Evolutionary conservation across 2,329 filamentous ascomycete species (phyloP).

Genomic region (Arthrobotrys sinensis): DNA sequence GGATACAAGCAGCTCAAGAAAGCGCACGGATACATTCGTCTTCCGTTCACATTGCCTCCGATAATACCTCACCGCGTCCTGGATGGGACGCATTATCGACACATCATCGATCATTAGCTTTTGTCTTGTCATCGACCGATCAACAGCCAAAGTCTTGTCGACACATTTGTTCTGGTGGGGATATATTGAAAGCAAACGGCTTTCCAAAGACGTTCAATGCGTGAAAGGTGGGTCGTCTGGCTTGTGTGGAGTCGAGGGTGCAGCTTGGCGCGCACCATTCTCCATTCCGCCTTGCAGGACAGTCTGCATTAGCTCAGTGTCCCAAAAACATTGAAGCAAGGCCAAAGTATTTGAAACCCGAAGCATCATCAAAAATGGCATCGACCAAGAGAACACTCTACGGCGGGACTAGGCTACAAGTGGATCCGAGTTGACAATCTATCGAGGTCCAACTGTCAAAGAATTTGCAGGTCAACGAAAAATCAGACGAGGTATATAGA

Average conservation of each 20-base stretch:
- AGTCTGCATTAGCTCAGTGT: not conserved
- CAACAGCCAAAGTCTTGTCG: not conserved
- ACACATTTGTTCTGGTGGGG: not conserved
- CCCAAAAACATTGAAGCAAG: constrained; percentile 16
- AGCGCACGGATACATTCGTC: too few relatives aligned
- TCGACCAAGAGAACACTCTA: constrained; percentile 4
- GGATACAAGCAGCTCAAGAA: too few relatives aligned
- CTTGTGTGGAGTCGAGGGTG: constrained; percentile 3
- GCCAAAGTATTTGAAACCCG: not conserved
- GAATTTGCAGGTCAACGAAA: not conserved
- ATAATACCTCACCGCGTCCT: not conserved
- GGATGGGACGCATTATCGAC: not conserved
- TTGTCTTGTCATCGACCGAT: not conserved
- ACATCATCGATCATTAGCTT: not conserved
- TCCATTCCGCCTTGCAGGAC: constrained; percentile 43
- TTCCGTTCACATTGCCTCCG: too few relatives aligned
- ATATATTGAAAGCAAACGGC: constrained; percentile 20
- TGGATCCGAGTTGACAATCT: not conserved
- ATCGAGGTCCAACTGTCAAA: not conserved
- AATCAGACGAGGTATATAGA: too few relatives aligned
- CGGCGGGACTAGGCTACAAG: constrained; percentile 18
- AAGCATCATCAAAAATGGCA: not conserved
- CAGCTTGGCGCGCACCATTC: constrained; percentile 31
- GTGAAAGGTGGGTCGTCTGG: constrained; percentile 20
- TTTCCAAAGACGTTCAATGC: constrained; percentile 42